Base-by-base conservation (phyloP, 192 early-diverging fungal species). In the Umbelopsis isabellina region DNA sequence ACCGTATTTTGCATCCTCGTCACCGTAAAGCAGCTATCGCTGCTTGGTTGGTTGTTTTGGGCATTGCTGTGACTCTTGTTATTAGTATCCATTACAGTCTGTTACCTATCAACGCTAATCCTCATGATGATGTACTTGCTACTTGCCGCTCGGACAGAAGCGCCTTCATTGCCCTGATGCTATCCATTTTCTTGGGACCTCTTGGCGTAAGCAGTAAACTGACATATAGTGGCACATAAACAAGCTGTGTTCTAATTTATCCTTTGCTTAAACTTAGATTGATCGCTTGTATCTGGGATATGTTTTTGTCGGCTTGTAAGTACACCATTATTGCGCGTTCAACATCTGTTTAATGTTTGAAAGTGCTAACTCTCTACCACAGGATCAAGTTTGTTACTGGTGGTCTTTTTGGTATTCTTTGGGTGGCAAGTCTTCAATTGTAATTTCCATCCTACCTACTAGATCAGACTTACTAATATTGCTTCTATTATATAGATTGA, bases 211-310 rank as follows among this genome's bases (percentile, higher is more conserved):
- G 20, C 33, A 16, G 7, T 65, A 21, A 21, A 41, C 46, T 61
- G n/a, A 44, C 22, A 46, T 41, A 37, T 0, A 9, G 18, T 41
- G 44, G 9, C 37, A 23, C 27, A 21, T n/a, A 8, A 25, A 55
- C 35, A 15, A 11, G 48, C 35, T 16, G n/a, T 33, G 23, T 18
- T 65, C 13, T 27, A 35, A 46, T 15, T 49, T 30, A 33, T 1
- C 58, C 23, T 53, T 74, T 55, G 15, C 21, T 1, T 58, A 3
- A 30, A 4, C 61, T 12, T 73, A 82, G 50, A 58, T 85, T 37
- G 84, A 85, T 69, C 84, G 84, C 52, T 85, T 85, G 79, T 85
- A 85, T 58, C 78, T 85, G 35, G 81, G 81, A 49, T 85, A 85
- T 23, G 50, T 85, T 41, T 74, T 83, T 71, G 61, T 79, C 2